Evolutionary conservation across 176 grass and related monocot genomes (phyloP).

Genomic region (Oryza rufipogon): DNA sequence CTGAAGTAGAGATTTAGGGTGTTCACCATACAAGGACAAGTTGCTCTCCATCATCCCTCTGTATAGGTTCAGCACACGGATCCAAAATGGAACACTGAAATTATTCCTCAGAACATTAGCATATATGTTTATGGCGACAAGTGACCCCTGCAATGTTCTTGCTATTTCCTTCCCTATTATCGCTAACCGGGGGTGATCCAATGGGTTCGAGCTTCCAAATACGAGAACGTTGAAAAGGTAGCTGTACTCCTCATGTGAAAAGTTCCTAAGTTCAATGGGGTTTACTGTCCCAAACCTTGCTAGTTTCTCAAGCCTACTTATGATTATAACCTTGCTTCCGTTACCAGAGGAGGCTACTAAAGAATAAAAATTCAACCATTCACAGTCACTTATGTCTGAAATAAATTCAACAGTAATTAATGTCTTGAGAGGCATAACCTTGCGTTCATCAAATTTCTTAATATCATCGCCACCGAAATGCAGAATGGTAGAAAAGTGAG

Average conservation of each 20-base stretch:
- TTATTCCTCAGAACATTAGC: constrained; percentile 15
- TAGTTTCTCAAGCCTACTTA: constrained; percentile 22
- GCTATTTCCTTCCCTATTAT: constrained; percentile 30
- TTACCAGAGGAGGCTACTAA: neutral
- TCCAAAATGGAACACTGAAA: constrained; percentile 22
- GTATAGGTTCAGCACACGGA: constrained; percentile 14
- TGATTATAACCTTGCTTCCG: constrained; percentile 35
- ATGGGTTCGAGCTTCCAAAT: constrained; percentile 32
- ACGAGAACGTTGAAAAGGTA: constrained; percentile 46
- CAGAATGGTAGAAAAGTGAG: neutral
- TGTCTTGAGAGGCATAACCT: neutral
- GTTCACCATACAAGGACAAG: constrained; percentile 3
- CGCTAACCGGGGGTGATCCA: constrained; percentile 25
- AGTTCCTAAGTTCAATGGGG: neutral
- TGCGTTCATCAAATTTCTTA: neutral
- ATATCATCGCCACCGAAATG: constrained; percentile 30
- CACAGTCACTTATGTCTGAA: neutral
- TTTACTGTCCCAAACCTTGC: constrained; percentile 26
- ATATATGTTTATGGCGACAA: constrained; percentile 36
- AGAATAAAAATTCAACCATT: neutral
- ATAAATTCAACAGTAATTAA: constrained; percentile 19
- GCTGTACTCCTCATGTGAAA: constrained; percentile 32
- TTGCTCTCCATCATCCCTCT: neutral
- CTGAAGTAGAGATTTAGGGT: constrained; percentile 24
- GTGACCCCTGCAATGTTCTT: constrained; percentile 20